Evolutionary conservation across 805 yeast genomes (phyloP).

Genomic region (Myxozyma geophila): DNA sequence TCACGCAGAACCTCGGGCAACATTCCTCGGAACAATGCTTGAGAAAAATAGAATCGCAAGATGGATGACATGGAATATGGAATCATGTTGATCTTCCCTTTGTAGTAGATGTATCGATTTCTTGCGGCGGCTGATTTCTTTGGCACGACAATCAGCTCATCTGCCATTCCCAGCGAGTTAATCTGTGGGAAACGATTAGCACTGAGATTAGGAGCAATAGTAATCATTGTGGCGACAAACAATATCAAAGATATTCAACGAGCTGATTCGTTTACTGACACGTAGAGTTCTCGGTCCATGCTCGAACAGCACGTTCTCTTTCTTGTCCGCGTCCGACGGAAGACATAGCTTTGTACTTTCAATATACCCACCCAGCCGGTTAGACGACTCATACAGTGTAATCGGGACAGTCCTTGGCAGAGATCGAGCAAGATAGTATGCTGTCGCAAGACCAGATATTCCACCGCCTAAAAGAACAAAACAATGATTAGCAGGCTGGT

Average conservation of each 20-base stretch:
- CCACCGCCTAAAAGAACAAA: conserved; percentile 68
- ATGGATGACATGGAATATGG: conserved; percentile 38
- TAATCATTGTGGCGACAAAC: conserved; percentile 41
- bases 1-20: conserved; percentile 27
- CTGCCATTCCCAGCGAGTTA: conserved; percentile 52
- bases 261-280: conserved; percentile 49
- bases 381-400: conserved; percentile 61
- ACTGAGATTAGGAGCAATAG: not conserved
- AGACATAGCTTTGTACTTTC: conserved; percentile 43
- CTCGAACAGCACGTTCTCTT: conserved; percentile 56
- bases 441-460: conserved; percentile 77
- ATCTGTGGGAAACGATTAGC: conserved; percentile 37
- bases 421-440: conserved; percentile 56
- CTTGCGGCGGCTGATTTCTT: conserved; percentile 59
- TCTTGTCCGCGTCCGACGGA: conserved; percentile 20
- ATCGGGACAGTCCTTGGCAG: conserved; percentile 44
- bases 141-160: conserved; percentile 63
- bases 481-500: not conserved
- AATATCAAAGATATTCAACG: conserved; percentile 67
- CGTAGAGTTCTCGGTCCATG: conserved; percentile 91
- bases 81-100: conserved; percentile 34
- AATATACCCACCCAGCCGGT: conserved; percentile 81
- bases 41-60: conserved; percentile 22
- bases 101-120: conserved; percentile 32
- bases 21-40: conserved; percentile 50